phyloP scores from a whole-genome alignment of 495 filamentous ascomycete species.

The Podospora conica region DNA sequence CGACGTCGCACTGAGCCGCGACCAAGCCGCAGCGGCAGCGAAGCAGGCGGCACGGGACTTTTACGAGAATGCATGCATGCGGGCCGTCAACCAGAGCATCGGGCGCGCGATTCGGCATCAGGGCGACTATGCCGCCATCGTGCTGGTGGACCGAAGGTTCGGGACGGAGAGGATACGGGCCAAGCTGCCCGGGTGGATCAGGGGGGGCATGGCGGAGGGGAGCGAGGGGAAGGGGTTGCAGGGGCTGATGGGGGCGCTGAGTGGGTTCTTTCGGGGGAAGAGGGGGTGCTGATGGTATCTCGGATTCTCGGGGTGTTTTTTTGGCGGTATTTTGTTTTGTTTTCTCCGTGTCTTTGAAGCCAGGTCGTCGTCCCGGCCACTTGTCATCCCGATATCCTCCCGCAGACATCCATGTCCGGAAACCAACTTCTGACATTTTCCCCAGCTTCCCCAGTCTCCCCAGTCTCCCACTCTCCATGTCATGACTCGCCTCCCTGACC shows the following conservation, averaged over 20 bases:
- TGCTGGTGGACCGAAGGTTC: conserved; percentile 79
- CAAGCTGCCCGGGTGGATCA: conserved; percentile 90
- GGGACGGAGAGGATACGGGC: conserved; percentile 56
- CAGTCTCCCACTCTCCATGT: not conserved
- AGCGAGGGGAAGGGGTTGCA: conserved; percentile 42
- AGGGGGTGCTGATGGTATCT: conserved; percentile 1
- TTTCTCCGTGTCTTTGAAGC: not conserved
- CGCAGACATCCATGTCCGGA: not conserved
- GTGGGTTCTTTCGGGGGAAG: conserved; percentile 52
- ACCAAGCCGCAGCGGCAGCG: conserved; percentile 32
- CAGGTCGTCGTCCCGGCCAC: not conserved
- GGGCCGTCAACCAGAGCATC: conserved; percentile 94
- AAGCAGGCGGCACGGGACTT: conserved; percentile 73
- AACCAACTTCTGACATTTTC: not conserved
- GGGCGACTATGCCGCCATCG: conserved; percentile 82
- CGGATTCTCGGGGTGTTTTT: not conserved
- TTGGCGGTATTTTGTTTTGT: not conserved
- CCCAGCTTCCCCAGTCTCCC: not conserved
- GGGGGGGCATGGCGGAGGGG: conserved; percentile 48
- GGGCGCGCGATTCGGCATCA: conserved; percentile 86
- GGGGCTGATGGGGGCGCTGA: conserved; percentile 50
- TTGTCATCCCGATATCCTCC: not conserved
- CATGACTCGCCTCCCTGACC: not conserved
- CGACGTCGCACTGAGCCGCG: not conserved
- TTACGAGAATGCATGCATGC: conserved; percentile 94